phyloP scores from a whole-genome alignment of 169 alveolate species.

The Plasmodium blacklocki region DNA sequence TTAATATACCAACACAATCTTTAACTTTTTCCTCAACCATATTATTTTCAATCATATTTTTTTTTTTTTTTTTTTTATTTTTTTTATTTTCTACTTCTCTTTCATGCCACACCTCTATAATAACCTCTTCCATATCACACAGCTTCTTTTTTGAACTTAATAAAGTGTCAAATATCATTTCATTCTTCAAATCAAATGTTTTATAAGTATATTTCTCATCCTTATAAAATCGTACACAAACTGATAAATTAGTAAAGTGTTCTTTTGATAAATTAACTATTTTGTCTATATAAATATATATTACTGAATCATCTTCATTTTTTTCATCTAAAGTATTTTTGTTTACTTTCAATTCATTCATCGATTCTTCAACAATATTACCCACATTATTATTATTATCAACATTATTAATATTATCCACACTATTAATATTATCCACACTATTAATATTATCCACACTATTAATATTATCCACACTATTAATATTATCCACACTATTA shows the following conservation, averaged over 20 bases:
- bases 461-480: no score
- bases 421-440: not conserved
- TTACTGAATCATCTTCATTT: constrained; percentile 3
- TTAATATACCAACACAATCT: constrained; percentile 51
- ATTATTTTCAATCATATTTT: no score
- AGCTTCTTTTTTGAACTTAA: constrained; percentile 23
- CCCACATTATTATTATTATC: not conserved
- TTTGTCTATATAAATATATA: constrained; percentile 36
- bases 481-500: no score
- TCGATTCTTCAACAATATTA: not conserved
- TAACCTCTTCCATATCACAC: constrained; percentile 12
- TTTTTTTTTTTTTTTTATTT: not conserved
- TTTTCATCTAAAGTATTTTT: not conserved
- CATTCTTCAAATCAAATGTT: constrained; percentile 17
- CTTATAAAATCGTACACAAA: constrained; percentile 38
- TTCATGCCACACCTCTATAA: constrained; percentile 41
- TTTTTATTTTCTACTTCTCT: no score
- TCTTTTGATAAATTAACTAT: constrained; percentile 39
- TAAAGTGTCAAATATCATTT: constrained; percentile 17
- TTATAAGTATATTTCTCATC: constrained; percentile 50
- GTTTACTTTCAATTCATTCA: not conserved
- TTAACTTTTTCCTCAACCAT: not conserved
- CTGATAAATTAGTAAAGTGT: constrained; percentile 12
- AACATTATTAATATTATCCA: not conserved
- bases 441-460: not conserved